phyloP scores from a whole-genome alignment of 1,284 basidiomycete species.

The Ustilago sp. region DNA sequence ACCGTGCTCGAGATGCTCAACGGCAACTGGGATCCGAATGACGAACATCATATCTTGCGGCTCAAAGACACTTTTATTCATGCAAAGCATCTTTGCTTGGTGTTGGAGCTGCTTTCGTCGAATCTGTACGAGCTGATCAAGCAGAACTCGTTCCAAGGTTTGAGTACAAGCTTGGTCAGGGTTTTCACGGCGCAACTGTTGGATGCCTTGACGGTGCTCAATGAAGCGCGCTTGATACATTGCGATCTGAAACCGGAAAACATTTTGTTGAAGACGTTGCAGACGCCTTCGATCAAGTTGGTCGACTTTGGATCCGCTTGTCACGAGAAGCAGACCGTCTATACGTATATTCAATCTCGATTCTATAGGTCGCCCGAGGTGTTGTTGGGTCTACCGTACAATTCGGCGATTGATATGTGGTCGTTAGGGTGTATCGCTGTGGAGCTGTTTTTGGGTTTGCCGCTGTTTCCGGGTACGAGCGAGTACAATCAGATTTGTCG shows the following conservation, averaged over 20 bases:
- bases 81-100: slow-evolving; percentile 93
- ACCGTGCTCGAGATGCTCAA: slow-evolving; percentile 87
- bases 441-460: slow-evolving; percentile 94
- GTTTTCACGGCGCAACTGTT: slow-evolving; percentile 96
- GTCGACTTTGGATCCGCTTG: slow-evolving; percentile 99
- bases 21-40: slow-evolving; percentile 77
- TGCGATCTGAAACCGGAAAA: slow-evolving; percentile 87
- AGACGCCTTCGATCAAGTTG: slow-evolving; percentile 98
- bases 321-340: slow-evolving; percentile 97
- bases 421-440: slow-evolving; percentile 95
- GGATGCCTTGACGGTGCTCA: slow-evolving; percentile 90
- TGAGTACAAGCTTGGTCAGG: slow-evolving; percentile 95
- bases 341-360: slow-evolving; percentile 98
- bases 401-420: slow-evolving; percentile 95
- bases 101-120: slow-evolving; percentile 95
- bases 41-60: slow-evolving; percentile 96
- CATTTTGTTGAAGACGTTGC: slow-evolving; percentile 73
- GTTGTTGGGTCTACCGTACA: slow-evolving; percentile 92
- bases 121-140: slow-evolving; percentile 99
- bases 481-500: slow-evolving; percentile 98
- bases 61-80: slow-evolving; percentile 97
- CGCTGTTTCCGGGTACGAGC: slow-evolving; percentile 96
- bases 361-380: slow-evolving; percentile 99
- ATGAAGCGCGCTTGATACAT: slow-evolving; percentile 94
- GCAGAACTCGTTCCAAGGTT: slow-evolving; percentile 98